These are phyloP conservation scores for Russula lepida DNA, from an alignment of 768 basidiomycete genomes.

Conservation along the genomic window DNA sequence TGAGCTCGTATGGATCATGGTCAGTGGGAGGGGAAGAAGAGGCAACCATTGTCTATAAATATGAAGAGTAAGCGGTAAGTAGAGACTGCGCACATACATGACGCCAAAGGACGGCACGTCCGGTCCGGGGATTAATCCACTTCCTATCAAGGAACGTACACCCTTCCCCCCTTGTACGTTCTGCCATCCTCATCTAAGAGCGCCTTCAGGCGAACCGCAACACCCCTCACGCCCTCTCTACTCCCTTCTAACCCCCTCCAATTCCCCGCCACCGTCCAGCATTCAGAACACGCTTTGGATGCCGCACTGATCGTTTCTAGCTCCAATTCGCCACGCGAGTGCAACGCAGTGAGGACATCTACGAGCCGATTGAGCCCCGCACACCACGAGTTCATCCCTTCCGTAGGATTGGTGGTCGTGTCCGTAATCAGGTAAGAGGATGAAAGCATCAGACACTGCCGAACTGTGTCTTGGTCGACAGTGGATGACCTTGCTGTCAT, in stretches of 20 bases:
- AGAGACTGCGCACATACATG: not conserved
- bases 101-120: not conserved
- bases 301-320: slow-evolving; percentile 69
- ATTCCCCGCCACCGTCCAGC: slow-evolving; percentile 63
- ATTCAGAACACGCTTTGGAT: slow-evolving; percentile 66
- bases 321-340: slow-evolving; percentile 57
- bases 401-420: slow-evolving; percentile 49
- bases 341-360: slow-evolving; percentile 65
- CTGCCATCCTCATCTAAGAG: slow-evolving; percentile 48
- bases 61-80: too few relatives aligned
- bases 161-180: slow-evolving; percentile 31
- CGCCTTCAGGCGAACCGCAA: slow-evolving; percentile 52
- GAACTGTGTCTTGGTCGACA: slow-evolving; percentile 55
- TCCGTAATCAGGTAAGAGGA: slow-evolving; percentile 78
- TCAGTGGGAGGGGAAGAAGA: not conserved
- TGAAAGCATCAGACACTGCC: slow-evolving; percentile 58
- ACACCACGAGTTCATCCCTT: slow-evolving; percentile 55
- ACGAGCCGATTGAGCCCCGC: slow-evolving; percentile 60
- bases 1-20: slow-evolving; percentile 35
- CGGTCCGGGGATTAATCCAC: slow-evolving; percentile 6
- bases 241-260: slow-evolving; percentile 63
- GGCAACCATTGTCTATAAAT: not conserved
- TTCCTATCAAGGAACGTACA: slow-evolving; percentile 30
- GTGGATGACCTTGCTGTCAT: slow-evolving; percentile 39
- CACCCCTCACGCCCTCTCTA: slow-evolving; percentile 50